Percentiles rank a stretch among this genome's conserved stretches.
These are phyloP conservation scores for Brassica juncea DNA, from an alignment of 345 rosid species.

Conservation along the genomic window DNA sequence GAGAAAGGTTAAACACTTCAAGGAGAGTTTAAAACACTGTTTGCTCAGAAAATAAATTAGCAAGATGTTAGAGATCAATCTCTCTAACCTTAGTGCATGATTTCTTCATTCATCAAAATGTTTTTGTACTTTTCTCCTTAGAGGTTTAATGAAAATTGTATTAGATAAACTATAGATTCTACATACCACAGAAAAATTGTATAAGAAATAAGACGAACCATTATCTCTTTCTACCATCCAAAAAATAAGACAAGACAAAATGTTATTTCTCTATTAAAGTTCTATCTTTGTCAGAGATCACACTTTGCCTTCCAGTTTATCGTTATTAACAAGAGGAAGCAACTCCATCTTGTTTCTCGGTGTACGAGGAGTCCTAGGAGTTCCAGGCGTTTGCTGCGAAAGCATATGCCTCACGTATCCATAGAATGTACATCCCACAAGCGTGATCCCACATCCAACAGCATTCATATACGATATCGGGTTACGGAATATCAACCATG, in stretches of 20 bases:
- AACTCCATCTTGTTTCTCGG: slow-evolving; percentile 75
- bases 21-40: slow-evolving; percentile 3
- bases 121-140: background rate
- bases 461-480: slow-evolving; percentile 90
- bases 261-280: slow-evolving; percentile 33
- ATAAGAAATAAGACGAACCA: slow-evolving; percentile 28
- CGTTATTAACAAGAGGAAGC: slow-evolving; percentile 84
- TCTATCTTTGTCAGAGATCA: slow-evolving; percentile 35
- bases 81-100: slow-evolving; percentile 4
- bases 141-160: slow-evolving; percentile 11
- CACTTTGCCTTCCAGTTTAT: slow-evolving; percentile 83
- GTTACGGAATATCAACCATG: slow-evolving; percentile 91
- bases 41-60: background rate
- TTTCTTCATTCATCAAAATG: slow-evolving; percentile 10
- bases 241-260: background rate
- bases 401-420: slow-evolving; percentile 91
- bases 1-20: slow-evolving; percentile 32
- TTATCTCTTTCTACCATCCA: slow-evolving; percentile 18
- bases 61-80: slow-evolving; percentile 8
- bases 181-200: slow-evolving; percentile 11
- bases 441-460: slow-evolving; percentile 90
- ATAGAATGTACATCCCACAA: slow-evolving; percentile 89
- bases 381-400: slow-evolving; percentile 69
- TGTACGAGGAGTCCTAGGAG: slow-evolving; percentile 89
- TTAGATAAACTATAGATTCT: slow-evolving; percentile 32